A percentile compares a stretch with the other conserved stretches of the same genome.
Conservation (phyloP, 495 filamentous ascomycete species). For the Sporormia fimetaria region DNA sequence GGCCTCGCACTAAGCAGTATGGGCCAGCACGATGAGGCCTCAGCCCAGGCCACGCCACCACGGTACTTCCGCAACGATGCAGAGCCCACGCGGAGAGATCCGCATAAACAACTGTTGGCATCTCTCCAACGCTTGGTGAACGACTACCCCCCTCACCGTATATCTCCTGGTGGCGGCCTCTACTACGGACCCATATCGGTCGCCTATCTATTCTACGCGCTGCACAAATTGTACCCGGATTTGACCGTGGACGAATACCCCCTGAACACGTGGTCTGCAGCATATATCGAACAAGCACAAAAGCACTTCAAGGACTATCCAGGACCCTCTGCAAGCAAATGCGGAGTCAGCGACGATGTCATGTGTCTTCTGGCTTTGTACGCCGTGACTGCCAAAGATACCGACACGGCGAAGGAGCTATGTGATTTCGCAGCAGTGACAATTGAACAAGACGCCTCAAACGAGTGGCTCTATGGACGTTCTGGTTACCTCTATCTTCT, state of each 20-base stretch:
- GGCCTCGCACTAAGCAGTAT: conserved; percentile 4
- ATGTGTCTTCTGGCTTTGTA: conserved; percentile 43
- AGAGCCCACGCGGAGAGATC: conserved; percentile 24
- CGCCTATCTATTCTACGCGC: conserved; percentile 46
- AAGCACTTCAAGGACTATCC: conserved; percentile 38
- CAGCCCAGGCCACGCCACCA: conserved; percentile 12
- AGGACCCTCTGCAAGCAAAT: conserved; percentile 33
- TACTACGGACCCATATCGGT: conserved; percentile 50
- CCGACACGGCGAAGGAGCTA: conserved; percentile 36
- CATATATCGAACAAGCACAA: conserved; percentile 34
- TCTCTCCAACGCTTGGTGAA: conserved; percentile 35
- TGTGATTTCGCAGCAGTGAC: conserved; percentile 33
- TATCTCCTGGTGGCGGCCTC: conserved; percentile 39
- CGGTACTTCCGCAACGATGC: conserved; percentile 28
- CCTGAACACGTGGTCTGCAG: conserved; percentile 37
- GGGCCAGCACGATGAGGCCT: conserved; percentile 5
- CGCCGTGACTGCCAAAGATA: conserved; percentile 38
- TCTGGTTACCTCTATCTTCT: conserved; percentile 52
- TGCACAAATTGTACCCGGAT: conserved; percentile 39
- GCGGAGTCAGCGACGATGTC: conserved; percentile 47
- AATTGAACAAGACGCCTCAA: conserved; percentile 29
- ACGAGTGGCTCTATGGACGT: conserved; percentile 50
- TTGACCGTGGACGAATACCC: conserved; percentile 36
- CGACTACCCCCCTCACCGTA: conserved; percentile 29
- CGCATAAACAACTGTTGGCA: conserved; percentile 34